Conservation (phyloP, 108 stramenopile genomes). For the Skeletonema potamos region DNA sequence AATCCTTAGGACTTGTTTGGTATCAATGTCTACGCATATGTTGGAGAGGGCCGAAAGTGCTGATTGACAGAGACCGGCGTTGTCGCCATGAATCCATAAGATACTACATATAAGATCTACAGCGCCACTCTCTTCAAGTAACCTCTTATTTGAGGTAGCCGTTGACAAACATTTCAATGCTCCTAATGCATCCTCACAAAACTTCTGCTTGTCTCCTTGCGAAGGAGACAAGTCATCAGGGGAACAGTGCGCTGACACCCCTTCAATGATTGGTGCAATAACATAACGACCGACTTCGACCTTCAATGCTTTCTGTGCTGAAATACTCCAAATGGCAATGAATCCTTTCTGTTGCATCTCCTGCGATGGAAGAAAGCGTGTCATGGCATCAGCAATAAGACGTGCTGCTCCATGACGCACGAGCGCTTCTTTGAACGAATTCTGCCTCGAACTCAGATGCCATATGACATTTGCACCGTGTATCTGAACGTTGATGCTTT, state of each 20-base stretch:
- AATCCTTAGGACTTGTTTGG: slow-evolving; percentile 25
- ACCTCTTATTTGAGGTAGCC: slow-evolving; percentile 1
- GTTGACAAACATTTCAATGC: slow-evolving; percentile 19
- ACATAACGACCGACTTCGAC: slow-evolving; percentile 16
- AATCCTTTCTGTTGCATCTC: slow-evolving; percentile 23
- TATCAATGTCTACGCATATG: slow-evolving; percentile 22
- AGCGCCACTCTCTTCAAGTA: slow-evolving; percentile 19
- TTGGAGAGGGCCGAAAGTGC: slow-evolving; percentile 28
- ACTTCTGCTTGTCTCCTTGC: neutral
- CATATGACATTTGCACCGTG: neutral
- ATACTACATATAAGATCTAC: slow-evolving; percentile 26
- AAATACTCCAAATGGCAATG: slow-evolving; percentile 21
- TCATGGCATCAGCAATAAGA: slow-evolving; percentile 20
- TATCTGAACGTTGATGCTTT: slow-evolving; percentile 5
- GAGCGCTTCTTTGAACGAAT: slow-evolving; percentile 17
- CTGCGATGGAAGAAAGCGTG: slow-evolving; percentile 10
- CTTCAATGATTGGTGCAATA: slow-evolving; percentile 15
- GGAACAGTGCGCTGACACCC: slow-evolving; percentile 18
- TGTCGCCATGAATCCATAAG: slow-evolving; percentile 31
- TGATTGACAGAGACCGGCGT: slow-evolving; percentile 2
- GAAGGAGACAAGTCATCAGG: neutral
- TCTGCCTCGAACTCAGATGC: neutral
- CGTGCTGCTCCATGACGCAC: slow-evolving; percentile 7
- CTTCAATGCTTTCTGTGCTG: slow-evolving; percentile 16
- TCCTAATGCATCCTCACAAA: slow-evolving; percentile 21